phyloP scores from a whole-genome alignment of 2,329 filamentous ascomycete genomes.

The Cytospora mali region DNA sequence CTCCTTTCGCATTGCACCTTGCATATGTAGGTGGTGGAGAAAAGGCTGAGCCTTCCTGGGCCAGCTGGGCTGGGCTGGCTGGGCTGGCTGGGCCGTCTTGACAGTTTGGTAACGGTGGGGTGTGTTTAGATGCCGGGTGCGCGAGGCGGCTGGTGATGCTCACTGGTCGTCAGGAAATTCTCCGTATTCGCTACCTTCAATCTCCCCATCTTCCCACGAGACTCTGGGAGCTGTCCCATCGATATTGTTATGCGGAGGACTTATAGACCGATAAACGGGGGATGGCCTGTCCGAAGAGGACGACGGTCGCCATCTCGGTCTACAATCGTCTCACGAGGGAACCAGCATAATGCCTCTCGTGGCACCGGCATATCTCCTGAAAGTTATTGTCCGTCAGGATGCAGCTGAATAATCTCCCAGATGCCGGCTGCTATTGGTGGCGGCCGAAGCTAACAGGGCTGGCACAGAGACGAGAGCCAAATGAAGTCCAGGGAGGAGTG shows the following conservation, averaged over 20 bases:
- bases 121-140: neutral
- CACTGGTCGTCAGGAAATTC: neutral
- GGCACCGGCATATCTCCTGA: neutral
- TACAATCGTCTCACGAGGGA: neutral
- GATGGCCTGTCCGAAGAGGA: neutral
- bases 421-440: neutral
- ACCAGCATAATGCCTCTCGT: too few species aligned
- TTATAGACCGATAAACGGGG: neutral
- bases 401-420: neutral
- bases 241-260: neutral
- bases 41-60: slow-evolving; percentile 16
- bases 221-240: neutral
- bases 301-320: neutral
- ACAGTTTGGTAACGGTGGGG: neutral
- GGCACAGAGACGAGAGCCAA: too few species aligned
- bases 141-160: neutral
- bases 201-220: neutral
- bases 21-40: slow-evolving; percentile 11
- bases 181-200: neutral
- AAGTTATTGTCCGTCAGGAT: neutral
- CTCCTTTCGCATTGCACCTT: neutral
- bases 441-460: too few species aligned
- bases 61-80: slow-evolving; percentile 6
- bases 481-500: neutral
- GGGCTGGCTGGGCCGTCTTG: neutral